These are phyloP conservation scores for Ophiostoma fasciatum DNA, from an alignment of 2,329 filamentous ascomycete genomes.

Conservation along the genomic window DNA sequence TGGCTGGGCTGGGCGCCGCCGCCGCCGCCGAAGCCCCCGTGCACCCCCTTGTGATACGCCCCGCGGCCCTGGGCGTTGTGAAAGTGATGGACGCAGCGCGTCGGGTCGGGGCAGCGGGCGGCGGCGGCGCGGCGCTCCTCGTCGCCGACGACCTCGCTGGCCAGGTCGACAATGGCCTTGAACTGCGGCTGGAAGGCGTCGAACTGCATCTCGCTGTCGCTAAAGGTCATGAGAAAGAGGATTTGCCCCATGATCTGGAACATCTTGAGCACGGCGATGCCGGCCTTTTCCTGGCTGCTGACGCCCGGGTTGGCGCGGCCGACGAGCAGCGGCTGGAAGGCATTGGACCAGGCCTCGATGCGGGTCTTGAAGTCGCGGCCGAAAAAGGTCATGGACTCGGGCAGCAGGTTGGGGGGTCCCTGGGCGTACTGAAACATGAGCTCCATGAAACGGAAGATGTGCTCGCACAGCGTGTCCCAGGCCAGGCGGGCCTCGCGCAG, in stretches of 20 bases:
- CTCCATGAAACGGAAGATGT: constrained; percentile 44
- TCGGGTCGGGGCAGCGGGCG: constrained; percentile 28
- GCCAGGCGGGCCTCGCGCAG: constrained; percentile 39
- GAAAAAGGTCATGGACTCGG: constrained; percentile 30
- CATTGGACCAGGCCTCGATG: constrained; percentile 37
- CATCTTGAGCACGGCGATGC: constrained; percentile 48
- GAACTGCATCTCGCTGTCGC: constrained; percentile 41
- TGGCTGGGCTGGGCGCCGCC: constrained; percentile 31
- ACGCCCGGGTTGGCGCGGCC: constrained; percentile 33
- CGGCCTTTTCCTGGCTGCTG: constrained; percentile 40
- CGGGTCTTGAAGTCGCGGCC: constrained; percentile 32
- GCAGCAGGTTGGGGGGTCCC: constrained; percentile 37
- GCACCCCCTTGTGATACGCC: no score
- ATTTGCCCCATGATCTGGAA: constrained; percentile 42
- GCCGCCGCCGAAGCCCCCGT: constrained; percentile 17
- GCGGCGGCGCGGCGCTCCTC: constrained; percentile 37
- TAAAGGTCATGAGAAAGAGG: constrained; percentile 46
- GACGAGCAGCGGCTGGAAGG: constrained; percentile 40
- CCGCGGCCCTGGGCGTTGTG: neutral
- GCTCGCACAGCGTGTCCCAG: constrained; percentile 41
- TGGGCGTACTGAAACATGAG: constrained; percentile 32
- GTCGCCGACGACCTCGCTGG: constrained; percentile 43
- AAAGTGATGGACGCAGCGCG: constrained; percentile 22
- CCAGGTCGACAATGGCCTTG: constrained; percentile 39
- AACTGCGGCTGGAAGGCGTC: constrained; percentile 39